Percentiles rank a stretch among this genome's conserved stretches.
These are phyloP conservation scores for Cyberlindnera meyerae DNA, from an alignment of 805 yeast genomes.

Conservation along the genomic window DNA sequence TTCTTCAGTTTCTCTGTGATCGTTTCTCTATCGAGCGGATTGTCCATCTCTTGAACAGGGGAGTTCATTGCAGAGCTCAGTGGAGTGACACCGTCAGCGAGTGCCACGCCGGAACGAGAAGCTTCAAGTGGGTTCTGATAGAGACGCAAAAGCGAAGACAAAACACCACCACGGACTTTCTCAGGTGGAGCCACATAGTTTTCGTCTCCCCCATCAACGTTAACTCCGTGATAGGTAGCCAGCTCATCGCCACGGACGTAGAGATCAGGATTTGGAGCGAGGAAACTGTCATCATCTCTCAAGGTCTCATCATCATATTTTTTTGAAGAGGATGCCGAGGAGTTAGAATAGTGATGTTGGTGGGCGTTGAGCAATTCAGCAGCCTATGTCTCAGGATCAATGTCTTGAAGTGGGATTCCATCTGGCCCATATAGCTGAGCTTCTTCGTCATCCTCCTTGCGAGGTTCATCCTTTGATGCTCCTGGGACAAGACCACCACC, in stretches of 20 bases:
- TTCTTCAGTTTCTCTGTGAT: constrained; percentile 16
- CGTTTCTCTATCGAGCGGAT: constrained; percentile 6
- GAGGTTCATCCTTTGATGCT: constrained; percentile 20
- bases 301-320: constrained; percentile 16
- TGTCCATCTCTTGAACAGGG: constrained; percentile 14
- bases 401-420: constrained; percentile 39
- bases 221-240: constrained; percentile 23
- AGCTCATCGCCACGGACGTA: constrained; percentile 27
- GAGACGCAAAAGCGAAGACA: constrained; percentile 68
- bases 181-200: constrained; percentile 54
- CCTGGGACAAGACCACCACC: constrained; percentile 35
- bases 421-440: constrained; percentile 26
- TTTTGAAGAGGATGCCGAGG: constrained; percentile 1
- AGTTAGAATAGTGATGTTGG: constrained; percentile 1
- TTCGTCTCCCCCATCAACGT: constrained; percentile 30
- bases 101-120: constrained; percentile 20
- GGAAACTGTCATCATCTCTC: constrained; percentile 23
- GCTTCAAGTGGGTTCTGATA: constrained; percentile 45
- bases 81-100: constrained; percentile 17
- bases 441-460: constrained; percentile 32
- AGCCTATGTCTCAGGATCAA: constrained; percentile 34
- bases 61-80: constrained; percentile 15
- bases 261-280: constrained; percentile 41
- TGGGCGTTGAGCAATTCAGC: too few species aligned
- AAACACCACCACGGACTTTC: constrained; percentile 78